These are phyloP conservation scores for Cytospora mali DNA, from an alignment of 2,329 filamentous ascomycete genomes.

Conservation along the genomic window DNA sequence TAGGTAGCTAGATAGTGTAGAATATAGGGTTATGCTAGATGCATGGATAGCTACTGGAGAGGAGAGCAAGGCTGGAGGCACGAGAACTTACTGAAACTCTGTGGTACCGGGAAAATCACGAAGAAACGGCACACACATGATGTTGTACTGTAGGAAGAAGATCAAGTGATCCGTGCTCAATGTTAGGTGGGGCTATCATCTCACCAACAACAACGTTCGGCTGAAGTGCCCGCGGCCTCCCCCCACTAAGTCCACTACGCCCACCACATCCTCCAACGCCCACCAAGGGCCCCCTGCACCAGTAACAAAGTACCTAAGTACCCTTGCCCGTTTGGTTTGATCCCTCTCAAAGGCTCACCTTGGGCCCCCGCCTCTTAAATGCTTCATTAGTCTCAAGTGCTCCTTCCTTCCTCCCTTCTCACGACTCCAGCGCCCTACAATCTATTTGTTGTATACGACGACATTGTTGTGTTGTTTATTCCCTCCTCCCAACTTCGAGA, in stretches of 20 bases:
- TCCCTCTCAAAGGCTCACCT: neutral
- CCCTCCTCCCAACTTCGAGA: neutral
- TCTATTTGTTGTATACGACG: neutral
- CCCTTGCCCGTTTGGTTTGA: neutral
- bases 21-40: neutral
- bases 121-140: neutral
- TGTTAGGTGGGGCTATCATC: neutral
- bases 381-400: neutral
- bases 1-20: neutral
- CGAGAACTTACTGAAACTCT: neutral
- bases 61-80: neutral
- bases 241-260: too few relatives aligned
- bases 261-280: too few relatives aligned
- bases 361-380: neutral
- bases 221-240: neutral
- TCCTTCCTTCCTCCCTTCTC: neutral
- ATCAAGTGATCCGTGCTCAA: neutral
- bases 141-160: neutral
- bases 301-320: neutral
- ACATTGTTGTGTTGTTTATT: neutral
- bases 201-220: neutral
- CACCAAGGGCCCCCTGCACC: too few relatives aligned
- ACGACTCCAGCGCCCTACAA: neutral
- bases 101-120: neutral
- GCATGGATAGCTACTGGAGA: neutral